These are phyloP conservation scores for Phytopythium cucurbitacearum DNA, from an alignment of 352 stramenopile species.

Conservation along the genomic window DNA sequence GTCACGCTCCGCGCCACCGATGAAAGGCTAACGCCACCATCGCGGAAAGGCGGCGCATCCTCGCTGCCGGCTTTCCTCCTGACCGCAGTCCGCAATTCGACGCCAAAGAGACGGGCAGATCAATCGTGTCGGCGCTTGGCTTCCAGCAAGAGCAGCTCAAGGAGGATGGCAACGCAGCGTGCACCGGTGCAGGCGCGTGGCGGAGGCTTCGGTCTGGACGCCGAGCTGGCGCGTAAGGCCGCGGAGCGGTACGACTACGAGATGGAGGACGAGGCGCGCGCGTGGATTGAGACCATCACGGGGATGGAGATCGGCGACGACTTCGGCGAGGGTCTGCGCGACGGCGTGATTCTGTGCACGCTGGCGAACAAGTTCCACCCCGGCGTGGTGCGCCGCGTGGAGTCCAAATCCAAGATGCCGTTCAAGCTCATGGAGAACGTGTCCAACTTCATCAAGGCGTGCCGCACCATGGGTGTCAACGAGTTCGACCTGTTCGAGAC, in stretches of 20 bases:
- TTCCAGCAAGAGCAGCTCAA: not conserved
- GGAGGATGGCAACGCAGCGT: slow-evolving; percentile 17
- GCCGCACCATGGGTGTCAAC: slow-evolving; percentile 79
- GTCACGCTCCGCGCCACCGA: slow-evolving; percentile 7
- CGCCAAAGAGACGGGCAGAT: not conserved
- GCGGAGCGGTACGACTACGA: slow-evolving; percentile 89
- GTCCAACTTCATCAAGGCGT: slow-evolving; percentile 78
- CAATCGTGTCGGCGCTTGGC: not conserved
- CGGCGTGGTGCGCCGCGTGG: slow-evolving; percentile 56
- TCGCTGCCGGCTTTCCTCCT: not conserved
- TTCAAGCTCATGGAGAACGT: slow-evolving; percentile 95
- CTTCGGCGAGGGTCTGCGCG: slow-evolving; percentile 74
- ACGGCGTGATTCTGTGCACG: slow-evolving; percentile 82
- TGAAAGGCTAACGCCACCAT: slow-evolving; percentile 1
- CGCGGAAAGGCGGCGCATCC: slow-evolving; percentile 3
- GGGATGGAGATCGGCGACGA: slow-evolving; percentile 66
- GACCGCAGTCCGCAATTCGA: slow-evolving; percentile 5
- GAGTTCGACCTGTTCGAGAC: slow-evolving; percentile 91
- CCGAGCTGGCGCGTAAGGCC: slow-evolving; percentile 79
- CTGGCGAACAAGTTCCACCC: slow-evolving; percentile 81
- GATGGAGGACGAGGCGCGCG: slow-evolving; percentile 78
- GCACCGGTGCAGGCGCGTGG: slow-evolving; percentile 59
- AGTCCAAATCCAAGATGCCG: slow-evolving; percentile 84
- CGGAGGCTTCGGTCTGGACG: slow-evolving; percentile 87
- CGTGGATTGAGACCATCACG: slow-evolving; percentile 85